phyloP scores from a whole-genome alignment of 2,329 filamentous ascomycete species.

The Verticillium nubilum region DNA sequence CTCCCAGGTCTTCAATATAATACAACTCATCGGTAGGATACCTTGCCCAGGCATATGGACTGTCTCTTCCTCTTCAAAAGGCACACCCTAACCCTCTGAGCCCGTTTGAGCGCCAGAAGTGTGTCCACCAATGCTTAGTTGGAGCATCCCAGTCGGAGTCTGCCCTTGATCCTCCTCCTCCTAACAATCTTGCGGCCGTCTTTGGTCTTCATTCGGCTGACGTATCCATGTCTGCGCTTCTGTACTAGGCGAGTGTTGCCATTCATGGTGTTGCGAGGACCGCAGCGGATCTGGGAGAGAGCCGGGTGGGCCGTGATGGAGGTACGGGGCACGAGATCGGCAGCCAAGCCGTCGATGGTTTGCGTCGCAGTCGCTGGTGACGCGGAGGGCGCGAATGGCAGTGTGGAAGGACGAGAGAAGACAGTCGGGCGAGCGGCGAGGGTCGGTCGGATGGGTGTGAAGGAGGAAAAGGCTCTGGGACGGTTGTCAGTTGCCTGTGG shows the following conservation, averaged over 20 bases:
- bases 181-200: conserved; percentile 47
- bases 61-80: background rate
- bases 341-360: conserved; percentile 13
- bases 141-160: conserved; percentile 30
- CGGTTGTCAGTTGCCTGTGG: background rate
- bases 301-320: conserved; percentile 48
- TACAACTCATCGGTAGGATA: background rate
- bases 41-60: background rate
- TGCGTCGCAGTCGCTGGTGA: conserved; percentile 13
- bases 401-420: conserved; percentile 23
- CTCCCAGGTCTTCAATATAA: background rate
- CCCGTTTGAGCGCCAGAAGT: no score
- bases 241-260: conserved; percentile 48
- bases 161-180: conserved; percentile 47
- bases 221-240: conserved; percentile 55
- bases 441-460: conserved; percentile 45
- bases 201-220: conserved; percentile 43
- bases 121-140: background rate
- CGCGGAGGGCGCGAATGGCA: conserved; percentile 23
- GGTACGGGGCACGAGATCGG: conserved; percentile 39
- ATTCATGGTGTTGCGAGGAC: conserved; percentile 53
- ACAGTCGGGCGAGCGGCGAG: conserved; percentile 24
- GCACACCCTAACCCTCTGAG: background rate
- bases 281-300: conserved; percentile 52
- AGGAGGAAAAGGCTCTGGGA: conserved; percentile 39